Percentiles rank a stretch among this genome's conserved stretches.
These are phyloP conservation scores for Clarireedia monteithiana DNA, from an alignment of 2,329 filamentous ascomycete species.

Conservation along the genomic window DNA sequence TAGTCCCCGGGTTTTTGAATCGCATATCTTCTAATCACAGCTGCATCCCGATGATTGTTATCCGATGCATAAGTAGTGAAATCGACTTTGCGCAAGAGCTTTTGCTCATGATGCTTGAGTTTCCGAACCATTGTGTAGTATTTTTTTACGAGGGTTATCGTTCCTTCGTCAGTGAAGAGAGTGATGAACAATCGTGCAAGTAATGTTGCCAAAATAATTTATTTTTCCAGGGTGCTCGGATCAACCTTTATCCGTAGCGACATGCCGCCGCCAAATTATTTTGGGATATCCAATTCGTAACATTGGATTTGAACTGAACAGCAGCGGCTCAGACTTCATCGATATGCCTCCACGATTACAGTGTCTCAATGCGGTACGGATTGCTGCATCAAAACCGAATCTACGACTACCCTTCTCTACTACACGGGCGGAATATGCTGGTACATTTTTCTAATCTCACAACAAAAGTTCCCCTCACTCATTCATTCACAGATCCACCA, in stretches of 20 bases:
- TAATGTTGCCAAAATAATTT: background rate
- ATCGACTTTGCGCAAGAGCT: constrained; percentile 86
- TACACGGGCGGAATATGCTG: constrained; percentile 16
- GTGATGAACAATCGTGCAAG: too few relatives aligned
- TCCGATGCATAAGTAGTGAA: constrained; percentile 92
- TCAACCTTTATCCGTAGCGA: background rate
- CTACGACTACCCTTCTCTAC: constrained; percentile 23
- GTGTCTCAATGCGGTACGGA: constrained; percentile 22
- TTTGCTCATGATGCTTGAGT: constrained; percentile 94
- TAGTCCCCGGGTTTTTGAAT: constrained; percentile 89
- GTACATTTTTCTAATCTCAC: constrained; percentile 12
- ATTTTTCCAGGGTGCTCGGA: background rate
- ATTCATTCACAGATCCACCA: background rate
- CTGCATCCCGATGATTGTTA: constrained; percentile 74
- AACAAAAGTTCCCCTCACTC: background rate
- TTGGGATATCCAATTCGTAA: too few relatives aligned
- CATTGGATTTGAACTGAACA: too few relatives aligned
- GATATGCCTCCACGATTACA: constrained; percentile 26
- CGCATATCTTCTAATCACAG: constrained; percentile 76
- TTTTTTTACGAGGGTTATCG: background rate
- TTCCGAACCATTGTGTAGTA: constrained; percentile 74
- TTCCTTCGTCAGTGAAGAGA: too few relatives aligned
- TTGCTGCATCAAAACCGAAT: constrained; percentile 8
- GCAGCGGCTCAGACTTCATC: background rate
- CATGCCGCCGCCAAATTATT: too few relatives aligned